A percentile compares a stretch with the other conserved stretches of the same genome.
Conservation (phyloP, 306 rosid genomes). For the Fragaria iinumae region DNA sequence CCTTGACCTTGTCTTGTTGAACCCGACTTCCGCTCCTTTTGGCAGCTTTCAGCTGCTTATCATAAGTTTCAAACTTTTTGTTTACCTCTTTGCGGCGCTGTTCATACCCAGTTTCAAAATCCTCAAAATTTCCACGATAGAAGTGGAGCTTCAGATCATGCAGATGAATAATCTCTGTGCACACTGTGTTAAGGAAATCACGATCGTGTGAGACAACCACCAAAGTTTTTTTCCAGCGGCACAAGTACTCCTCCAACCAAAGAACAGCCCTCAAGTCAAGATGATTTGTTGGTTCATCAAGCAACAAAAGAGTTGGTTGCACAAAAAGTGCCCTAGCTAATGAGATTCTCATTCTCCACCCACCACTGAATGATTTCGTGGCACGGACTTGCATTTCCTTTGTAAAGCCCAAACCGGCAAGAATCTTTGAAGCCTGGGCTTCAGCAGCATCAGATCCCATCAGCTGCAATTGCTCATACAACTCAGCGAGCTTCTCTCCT, state of each 20-base stretch:
- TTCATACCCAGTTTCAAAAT: conserved; percentile 44
- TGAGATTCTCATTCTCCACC: conserved; percentile 12
- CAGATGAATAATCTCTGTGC: conserved; percentile 5
- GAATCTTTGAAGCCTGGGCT: conserved; percentile 11
- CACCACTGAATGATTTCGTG: conserved; percentile 8
- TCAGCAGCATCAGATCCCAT: conserved; percentile 8
- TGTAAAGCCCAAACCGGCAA: conserved; percentile 1
- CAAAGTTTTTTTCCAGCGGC: conserved; percentile 11
- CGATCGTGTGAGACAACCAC: conserved; percentile 6
- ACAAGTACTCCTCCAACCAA: conserved; percentile 15
- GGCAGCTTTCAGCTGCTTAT: conserved; percentile 62
- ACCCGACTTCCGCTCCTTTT: conserved; percentile 44
- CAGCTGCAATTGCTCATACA: conserved; percentile 8
- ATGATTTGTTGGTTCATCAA: conserved; percentile 12
- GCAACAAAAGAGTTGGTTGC: conserved; percentile 13
- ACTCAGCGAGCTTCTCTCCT: conserved; percentile 8
- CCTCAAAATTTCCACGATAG: conserved; percentile 66
- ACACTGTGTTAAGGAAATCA: conserved; percentile 10
- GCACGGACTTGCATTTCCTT: conserved; percentile 7
- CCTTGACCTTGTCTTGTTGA: conserved; percentile 5
- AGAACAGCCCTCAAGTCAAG: conserved; percentile 11
- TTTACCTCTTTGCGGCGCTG: conserved; percentile 79
- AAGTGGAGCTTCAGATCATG: conserved; percentile 6
- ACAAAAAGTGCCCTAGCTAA: conserved; percentile 8
- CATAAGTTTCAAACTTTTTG: conserved; percentile 62